Base-by-base conservation (phyloP, 2,329 filamentous ascomycete species). In the Claviceps pusilla region DNA sequence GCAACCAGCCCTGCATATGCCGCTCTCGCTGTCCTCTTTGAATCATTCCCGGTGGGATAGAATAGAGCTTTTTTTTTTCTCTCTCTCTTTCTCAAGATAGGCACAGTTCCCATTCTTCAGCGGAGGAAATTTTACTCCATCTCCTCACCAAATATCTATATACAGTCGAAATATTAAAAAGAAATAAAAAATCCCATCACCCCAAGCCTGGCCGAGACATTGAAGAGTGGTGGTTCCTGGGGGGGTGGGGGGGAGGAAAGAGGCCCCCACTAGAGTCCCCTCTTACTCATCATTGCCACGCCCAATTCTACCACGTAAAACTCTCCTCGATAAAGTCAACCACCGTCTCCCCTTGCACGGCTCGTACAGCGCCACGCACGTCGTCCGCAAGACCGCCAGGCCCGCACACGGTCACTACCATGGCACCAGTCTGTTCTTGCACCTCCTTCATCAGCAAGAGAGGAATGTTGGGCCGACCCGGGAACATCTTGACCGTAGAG, bases 401-500 rank as follows among this genome's bases (percentile, higher is more conserved):
- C 3, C 87, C 87, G 61, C 87, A 90, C 28, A 89, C 84, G 11
- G 83, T 85, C 48, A 97, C 89, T 28, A 82, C 87, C 82, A 96
- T 94, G 51, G 90, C 89, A 9, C 93, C 93, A 53, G 88, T 74
- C 66, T 93, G 87, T 62, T 86, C 80, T 62, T 83, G 78, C 19
- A 90, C 84, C 72, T 96, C 91, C 69, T 86, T 85, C 58, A 82
- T 77, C 49, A 97, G 73, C n/a, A 97, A 72, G 0, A 86, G 80
- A 24, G 82, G 77, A 48, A 95, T 79, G 64, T 95, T 89, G 10
- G 91, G 91, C 59, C 90, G 82, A 2, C 93, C 91, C 1, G 89
- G 86, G 67, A 88, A 89, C 85, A 97, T 93, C 69, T 90, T 87
- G 54, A 97, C 89, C 4, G 86, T 91, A 2, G 79, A 76, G 54